A percentile compares a stretch with the other conserved stretches of the same genome.
Evolutionary conservation across 202 grass and related monocot genomes (phyloP).

Genomic region (Zizania palustris): DNA sequence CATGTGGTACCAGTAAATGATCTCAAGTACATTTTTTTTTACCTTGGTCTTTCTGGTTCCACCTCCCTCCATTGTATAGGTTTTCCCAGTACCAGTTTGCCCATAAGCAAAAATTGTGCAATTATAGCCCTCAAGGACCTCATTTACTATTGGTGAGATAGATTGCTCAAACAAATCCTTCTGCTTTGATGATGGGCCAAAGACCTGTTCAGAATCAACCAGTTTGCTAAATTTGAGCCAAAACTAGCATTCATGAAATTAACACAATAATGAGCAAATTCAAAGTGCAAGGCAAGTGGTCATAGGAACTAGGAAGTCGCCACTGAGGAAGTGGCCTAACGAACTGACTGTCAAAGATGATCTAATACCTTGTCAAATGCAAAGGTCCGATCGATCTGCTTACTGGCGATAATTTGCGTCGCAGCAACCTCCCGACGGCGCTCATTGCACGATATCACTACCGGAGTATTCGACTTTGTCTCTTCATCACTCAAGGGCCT

Average conservation of each 20-base stretch:
- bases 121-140: conserved; percentile 97
- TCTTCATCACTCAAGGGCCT: conserved; percentile 95
- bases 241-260: conserved; percentile 30
- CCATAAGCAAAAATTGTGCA: conserved; percentile 99
- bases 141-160: conserved; percentile 91
- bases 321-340: not conserved
- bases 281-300: conserved; percentile 27
- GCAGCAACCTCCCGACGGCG: conserved; percentile 77
- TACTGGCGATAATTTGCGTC: conserved; percentile 86
- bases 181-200: conserved; percentile 83
- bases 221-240: conserved; percentile 37
- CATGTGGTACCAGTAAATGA: conserved; percentile 22
- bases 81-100: conserved; percentile 93
- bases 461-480: conserved; percentile 70
- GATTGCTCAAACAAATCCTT: conserved; percentile 92
- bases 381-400: conserved; percentile 90
- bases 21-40: conserved; percentile 18
- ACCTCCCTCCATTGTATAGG: conserved; percentile 97
- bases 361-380: conserved; percentile 82
- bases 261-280: conserved; percentile 22
- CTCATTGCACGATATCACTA: conserved; percentile 91
- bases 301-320: conserved; percentile 10
- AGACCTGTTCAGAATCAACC: conserved; percentile 60
- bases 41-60: conserved; percentile 89
- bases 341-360: conserved; percentile 31